Evolutionary conservation across 1,139 yeast species (phyloP).

Genomic region (Candida sp.): DNA sequence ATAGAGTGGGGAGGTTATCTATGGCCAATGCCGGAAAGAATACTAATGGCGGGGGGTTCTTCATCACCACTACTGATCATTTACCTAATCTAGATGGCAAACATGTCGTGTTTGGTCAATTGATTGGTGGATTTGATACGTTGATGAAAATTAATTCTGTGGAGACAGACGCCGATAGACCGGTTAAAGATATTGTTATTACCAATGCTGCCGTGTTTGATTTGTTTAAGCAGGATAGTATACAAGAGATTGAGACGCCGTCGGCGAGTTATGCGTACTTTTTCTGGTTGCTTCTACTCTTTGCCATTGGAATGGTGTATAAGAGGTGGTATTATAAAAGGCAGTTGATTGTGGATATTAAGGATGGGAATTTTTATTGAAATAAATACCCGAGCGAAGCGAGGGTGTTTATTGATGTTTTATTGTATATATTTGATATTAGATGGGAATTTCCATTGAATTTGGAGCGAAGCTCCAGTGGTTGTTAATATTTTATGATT

Average conservation of each 20-base stretch:
- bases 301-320: conserved; percentile 12
- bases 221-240: conserved; percentile 8
- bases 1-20: conserved; percentile 35
- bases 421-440: too few species aligned
- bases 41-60: conserved; percentile 43
- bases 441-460: too few species aligned
- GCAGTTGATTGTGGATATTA: conserved; percentile 25
- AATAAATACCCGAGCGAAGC: too few species aligned
- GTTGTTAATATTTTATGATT: too few species aligned
- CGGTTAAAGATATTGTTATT: conserved; percentile 30
- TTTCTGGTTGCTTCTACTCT: conserved; percentile 15
- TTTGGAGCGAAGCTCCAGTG: too few species aligned
- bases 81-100: conserved; percentile 46
- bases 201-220: conserved; percentile 18
- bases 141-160: conserved; percentile 33
- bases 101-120: conserved; percentile 57
- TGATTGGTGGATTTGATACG: conserved; percentile 40
- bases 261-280: conserved; percentile 11
- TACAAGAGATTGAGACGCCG: conserved; percentile 9
- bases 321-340: conserved; percentile 16
- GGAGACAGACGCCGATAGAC: conserved; percentile 34
- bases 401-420: too few species aligned
- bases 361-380: conserved; percentile 19
- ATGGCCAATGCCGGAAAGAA: conserved; percentile 44
- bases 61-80: conserved; percentile 28